phyloP scores from a whole-genome alignment of 495 filamentous ascomycete genomes.

The Podospora appendiculata region DNA sequence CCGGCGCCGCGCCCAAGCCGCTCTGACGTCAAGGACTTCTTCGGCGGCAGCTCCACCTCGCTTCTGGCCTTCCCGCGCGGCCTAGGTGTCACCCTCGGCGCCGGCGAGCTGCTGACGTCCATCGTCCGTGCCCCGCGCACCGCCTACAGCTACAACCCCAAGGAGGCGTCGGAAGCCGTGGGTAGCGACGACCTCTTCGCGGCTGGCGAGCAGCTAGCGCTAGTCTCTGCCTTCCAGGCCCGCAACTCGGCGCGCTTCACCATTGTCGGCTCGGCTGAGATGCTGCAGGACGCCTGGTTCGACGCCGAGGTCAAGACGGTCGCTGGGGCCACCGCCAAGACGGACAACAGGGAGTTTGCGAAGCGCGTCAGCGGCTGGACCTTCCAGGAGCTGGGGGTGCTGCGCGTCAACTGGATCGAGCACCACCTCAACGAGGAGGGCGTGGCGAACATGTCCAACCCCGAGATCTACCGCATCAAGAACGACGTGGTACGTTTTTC shows the following conservation, averaged over 20 bases:
- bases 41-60: constrained; percentile 50
- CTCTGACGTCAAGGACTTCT: constrained; percentile 69
- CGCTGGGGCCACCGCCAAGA: constrained; percentile 44
- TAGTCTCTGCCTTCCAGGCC: constrained; percentile 79
- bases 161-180: constrained; percentile 66
- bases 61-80: constrained; percentile 73
- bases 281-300: constrained; percentile 87
- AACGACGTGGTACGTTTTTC: constrained; percentile 79
- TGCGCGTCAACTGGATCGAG: constrained; percentile 75
- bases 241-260: constrained; percentile 89
- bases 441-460: constrained; percentile 55
- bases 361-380: constrained; percentile 80
- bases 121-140: constrained; percentile 74
- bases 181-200: constrained; percentile 62
- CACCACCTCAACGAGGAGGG: constrained; percentile 62
- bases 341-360: constrained; percentile 78
- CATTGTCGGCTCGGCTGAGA: constrained; percentile 77
- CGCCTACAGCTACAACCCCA: constrained; percentile 90
- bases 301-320: constrained; percentile 65
- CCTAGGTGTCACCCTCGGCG: constrained; percentile 73
- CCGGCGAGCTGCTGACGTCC: constrained; percentile 66
- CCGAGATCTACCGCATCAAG: constrained; percentile 90
- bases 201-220: constrained; percentile 69
- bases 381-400: constrained; percentile 86
- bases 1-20: constrained; percentile 54